Evolutionary conservation across 148 eudicot genomes (phyloP).

Genomic region (Cornus suecica): DNA sequence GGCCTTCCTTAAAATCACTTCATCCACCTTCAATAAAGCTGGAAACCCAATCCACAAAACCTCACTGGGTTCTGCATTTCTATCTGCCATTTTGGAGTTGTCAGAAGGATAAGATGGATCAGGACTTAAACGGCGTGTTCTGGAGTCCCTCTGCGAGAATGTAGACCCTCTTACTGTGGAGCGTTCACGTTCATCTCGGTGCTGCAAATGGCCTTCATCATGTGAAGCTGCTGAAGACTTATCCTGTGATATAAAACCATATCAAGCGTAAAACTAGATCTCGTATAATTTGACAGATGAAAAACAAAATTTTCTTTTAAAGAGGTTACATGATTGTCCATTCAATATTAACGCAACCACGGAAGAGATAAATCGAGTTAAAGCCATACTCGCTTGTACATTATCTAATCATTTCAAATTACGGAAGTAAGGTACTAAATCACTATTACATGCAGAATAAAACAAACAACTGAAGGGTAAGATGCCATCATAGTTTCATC

Average conservation of each 20-base stretch:
- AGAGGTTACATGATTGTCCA: background rate
- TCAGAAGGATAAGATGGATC: conserved; percentile 39
- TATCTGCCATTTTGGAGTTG: conserved; percentile 39
- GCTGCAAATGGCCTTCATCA: conserved; percentile 40
- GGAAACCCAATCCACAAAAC: conserved; percentile 87
- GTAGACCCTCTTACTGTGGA: conserved; percentile 45
- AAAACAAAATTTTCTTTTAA: background rate
- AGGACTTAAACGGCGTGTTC: conserved; percentile 42
- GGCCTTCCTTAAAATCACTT: conserved; percentile 52
- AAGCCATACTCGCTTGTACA: background rate
- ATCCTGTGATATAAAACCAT: conserved; percentile 54
- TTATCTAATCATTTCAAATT: background rate
- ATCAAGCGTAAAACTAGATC: conserved; percentile 14
- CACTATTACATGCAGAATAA: conserved; percentile 4
- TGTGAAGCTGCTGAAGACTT: conserved; percentile 52
- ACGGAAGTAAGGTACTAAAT: background rate
- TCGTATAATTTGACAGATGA: conserved; percentile 1
- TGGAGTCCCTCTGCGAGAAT: conserved; percentile 52
- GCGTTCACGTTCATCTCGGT: conserved; percentile 48
- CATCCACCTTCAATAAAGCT: conserved; percentile 65
- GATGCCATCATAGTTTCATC: background rate
- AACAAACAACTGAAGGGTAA: background rate
- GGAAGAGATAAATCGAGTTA: background rate
- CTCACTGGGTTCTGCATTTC: conserved; percentile 62
- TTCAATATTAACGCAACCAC: conserved; percentile 2